A percentile compares a stretch with the other conserved stretches of the same genome.
Evolutionary conservation across 768 basidiomycete genomes (phyloP).

Genomic region (Mycena epipterygia): DNA sequence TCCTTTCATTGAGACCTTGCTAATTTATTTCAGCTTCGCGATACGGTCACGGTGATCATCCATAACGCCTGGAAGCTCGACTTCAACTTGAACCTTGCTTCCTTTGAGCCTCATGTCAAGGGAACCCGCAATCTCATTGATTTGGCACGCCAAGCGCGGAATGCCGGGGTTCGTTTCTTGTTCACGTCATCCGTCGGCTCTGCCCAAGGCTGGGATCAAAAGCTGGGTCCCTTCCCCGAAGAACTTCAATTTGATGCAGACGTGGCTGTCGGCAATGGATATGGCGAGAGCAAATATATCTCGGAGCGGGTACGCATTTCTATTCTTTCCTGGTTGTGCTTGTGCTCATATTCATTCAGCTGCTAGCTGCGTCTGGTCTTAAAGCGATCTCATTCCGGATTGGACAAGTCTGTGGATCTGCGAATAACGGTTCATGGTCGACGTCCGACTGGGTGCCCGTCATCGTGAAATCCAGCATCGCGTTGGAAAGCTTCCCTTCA

Average conservation of each 20-base stretch:
- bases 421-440: conserved; percentile 46
- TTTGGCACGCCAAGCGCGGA: conserved; percentile 31
- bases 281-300: conserved; percentile 52
- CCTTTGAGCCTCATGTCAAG: conserved; percentile 58
- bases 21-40: conserved; percentile 39
- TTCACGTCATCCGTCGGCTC: conserved; percentile 42
- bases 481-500: conserved; percentile 31
- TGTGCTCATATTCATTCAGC: conserved; percentile 27
- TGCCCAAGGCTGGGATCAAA: conserved; percentile 39
- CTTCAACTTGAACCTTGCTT: conserved; percentile 58
- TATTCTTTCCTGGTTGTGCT: not conserved
- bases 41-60: conserved; percentile 47
- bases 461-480: conserved; percentile 41
- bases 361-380: conserved; percentile 49
- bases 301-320: conserved; percentile 46
- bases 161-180: conserved; percentile 35
- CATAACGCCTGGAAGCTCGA: conserved; percentile 65
- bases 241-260: conserved; percentile 43
- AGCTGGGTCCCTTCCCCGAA: conserved; percentile 49
- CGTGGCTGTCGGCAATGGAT: conserved; percentile 46
- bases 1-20: not conserved
- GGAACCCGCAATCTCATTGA: conserved; percentile 54
- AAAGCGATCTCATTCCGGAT: conserved; percentile 47
- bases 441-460: conserved; percentile 48
- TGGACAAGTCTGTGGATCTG: conserved; percentile 38